These are phyloP conservation scores for Paramecium octaurelia DNA, from an alignment of 73 alveolate genomes.

Conservation along the genomic window DNA sequence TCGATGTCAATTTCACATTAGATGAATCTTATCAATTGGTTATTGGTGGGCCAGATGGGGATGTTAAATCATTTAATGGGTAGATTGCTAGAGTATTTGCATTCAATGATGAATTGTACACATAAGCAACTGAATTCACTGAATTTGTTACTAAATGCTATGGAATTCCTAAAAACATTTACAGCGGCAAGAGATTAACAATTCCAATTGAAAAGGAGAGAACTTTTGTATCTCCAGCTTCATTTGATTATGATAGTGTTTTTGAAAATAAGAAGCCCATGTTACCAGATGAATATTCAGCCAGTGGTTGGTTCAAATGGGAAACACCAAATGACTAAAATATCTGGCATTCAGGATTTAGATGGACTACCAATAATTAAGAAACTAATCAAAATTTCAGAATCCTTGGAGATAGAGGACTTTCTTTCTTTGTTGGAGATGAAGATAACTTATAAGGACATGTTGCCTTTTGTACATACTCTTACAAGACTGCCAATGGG, in stretches of 20 bases:
- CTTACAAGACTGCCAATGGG: slow-evolving; percentile 4
- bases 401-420: slow-evolving; percentile 36
- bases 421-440: slow-evolving; percentile 43
- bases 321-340: background rate
- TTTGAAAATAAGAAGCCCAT: background rate
- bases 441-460: background rate
- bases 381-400: background rate
- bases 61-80: slow-evolving; percentile 12
- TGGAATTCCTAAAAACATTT: background rate
- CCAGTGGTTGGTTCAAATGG: slow-evolving; percentile 53
- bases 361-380: background rate
- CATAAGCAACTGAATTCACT: background rate
- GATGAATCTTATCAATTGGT: background rate
- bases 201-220: slow-evolving; percentile 23
- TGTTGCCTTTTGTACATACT: slow-evolving; percentile 24
- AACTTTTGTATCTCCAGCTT: slow-evolving; percentile 4
- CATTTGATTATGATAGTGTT: background rate
- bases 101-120: slow-evolving; percentile 4
- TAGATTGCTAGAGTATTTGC: slow-evolving; percentile 35
- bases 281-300: slow-evolving; percentile 44
- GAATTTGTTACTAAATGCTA: background rate
- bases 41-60: slow-evolving; percentile 26
- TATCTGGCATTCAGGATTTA: slow-evolving; percentile 34
- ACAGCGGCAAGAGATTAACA: slow-evolving; percentile 2
- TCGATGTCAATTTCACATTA: background rate